These are phyloP conservation scores for Ganoderma lingzhi DNA, from an alignment of 1,284 basidiomycete genomes.

Conservation along the genomic window DNA sequence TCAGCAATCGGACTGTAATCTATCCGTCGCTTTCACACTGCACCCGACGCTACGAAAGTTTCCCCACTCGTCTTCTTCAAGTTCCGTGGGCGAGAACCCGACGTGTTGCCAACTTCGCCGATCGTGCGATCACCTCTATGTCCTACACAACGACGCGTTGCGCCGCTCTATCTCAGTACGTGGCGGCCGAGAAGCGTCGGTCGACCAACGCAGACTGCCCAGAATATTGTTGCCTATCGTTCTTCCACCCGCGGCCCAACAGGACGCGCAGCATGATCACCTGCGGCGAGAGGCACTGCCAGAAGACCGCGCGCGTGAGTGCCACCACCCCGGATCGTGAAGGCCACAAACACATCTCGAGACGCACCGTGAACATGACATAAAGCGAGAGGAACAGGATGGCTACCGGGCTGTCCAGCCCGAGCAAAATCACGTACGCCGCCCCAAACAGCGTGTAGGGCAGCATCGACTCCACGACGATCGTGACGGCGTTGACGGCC, in stretches of 20 bases:
- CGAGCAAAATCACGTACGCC: slow-evolving; percentile 26
- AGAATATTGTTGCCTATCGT: not conserved
- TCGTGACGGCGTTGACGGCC: slow-evolving; percentile 4
- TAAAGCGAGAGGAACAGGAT: slow-evolving; percentile 30
- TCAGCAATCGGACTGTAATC: no score
- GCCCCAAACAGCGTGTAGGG: slow-evolving; percentile 30
- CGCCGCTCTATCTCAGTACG: not conserved
- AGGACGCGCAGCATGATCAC: slow-evolving; percentile 31
- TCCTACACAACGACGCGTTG: not conserved
- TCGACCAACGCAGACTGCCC: not conserved
- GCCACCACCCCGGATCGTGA: no score
- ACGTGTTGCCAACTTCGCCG: no score
- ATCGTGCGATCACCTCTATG: no score
- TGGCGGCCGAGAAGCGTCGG: not conserved
- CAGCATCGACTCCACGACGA: slow-evolving; percentile 29
- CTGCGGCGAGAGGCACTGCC: slow-evolving; percentile 29
- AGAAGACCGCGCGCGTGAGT: no score
- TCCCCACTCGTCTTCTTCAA: not conserved
- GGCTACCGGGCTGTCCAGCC: slow-evolving; percentile 21
- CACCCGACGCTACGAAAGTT: no score
- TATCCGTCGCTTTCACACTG: no score
- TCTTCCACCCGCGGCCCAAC: slow-evolving; percentile 27
- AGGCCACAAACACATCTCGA: not conserved
- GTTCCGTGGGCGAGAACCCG: not conserved
- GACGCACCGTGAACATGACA: slow-evolving; percentile 33